Base-by-base conservation (phyloP, 1,284 basidiomycete genomes). In the Apiotrichum brassicae region DNA sequence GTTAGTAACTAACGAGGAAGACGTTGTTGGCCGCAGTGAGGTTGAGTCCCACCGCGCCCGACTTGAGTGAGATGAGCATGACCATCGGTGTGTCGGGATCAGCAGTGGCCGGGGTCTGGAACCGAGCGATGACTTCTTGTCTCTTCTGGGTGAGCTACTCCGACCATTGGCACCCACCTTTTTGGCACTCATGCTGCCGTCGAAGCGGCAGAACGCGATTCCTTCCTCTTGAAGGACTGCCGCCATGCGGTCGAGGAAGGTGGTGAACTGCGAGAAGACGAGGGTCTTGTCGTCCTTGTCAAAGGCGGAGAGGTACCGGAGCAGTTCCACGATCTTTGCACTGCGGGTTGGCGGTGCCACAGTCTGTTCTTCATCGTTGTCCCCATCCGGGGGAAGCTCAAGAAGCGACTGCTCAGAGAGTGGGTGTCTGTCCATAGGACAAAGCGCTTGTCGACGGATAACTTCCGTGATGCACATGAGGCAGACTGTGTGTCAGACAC, bases 11-110 rank as follows among this genome's bases (percentile, higher is more conserved):
- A 59, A 89, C 70, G 82, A 93, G 70, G 64, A 86, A 89, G 1
- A 93, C 86, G 65, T 91, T 87, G 63, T 89, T 91, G 1, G 90
- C 90, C 14, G 87, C 86, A 1, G 89, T 93, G 53, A 93, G 72
- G 67, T 93, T 93, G 48, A 93, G 74, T 4, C 89, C 90, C 22
- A 92, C 78, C 3, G 90, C 88, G 14, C 76, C 76, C 3, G 73
- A 73, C 60, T 91, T 92, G 58, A 93, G 76, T 7, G 89, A 92
- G 48, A 93, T 86, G 44, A 93, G 77, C 84, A 92, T 84, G 25
- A 92, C 83, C 53, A 77, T 79, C 1, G 88, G 86, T 63, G 82
- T 86, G 25, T 42, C 36, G 7, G 30, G 24, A 2, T 46, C 16
- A 18, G 56, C 53, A n/a, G 46, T 39, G 7, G 85, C 59, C 0